Evolutionary conservation across 495 filamentous ascomycete genomes (phyloP).

Genomic region (Podospora fimiseda): DNA sequence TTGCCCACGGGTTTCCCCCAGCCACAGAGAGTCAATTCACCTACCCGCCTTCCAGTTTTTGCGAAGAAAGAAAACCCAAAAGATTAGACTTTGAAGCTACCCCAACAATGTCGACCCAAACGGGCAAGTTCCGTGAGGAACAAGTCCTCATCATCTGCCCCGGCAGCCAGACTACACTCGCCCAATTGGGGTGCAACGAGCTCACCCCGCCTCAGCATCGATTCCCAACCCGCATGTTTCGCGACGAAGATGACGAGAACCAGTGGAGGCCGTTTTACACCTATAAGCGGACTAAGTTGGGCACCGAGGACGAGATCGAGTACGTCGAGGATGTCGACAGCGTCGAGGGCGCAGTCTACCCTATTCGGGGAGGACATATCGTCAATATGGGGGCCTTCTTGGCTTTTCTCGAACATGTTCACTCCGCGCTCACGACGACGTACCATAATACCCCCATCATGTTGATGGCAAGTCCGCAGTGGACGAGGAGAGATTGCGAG

Average conservation of each 20-base stretch:
- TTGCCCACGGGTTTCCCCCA: background rate
- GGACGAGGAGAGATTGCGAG: slow-evolving; percentile 78
- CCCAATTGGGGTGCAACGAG: slow-evolving; percentile 87
- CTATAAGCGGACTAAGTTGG: slow-evolving; percentile 57
- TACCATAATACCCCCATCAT: slow-evolving; percentile 89
- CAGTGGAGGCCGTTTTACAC: slow-evolving; percentile 74
- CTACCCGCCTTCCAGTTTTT: too few relatives aligned
- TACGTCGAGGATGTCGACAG: slow-evolving; percentile 85
- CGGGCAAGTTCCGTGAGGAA: slow-evolving; percentile 49
- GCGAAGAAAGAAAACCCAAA: too few relatives aligned
- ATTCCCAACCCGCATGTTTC: slow-evolving; percentile 90
- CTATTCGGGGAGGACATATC: slow-evolving; percentile 72
- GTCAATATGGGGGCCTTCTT: slow-evolving; percentile 86
- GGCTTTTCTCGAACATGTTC: slow-evolving; percentile 79
- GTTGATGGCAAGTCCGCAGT: slow-evolving; percentile 76
- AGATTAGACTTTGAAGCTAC: too few relatives aligned
- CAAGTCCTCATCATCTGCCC: slow-evolving; percentile 75
- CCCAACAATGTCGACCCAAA: slow-evolving; percentile 41
- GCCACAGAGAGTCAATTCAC: too few relatives aligned
- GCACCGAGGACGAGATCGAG: slow-evolving; percentile 41
- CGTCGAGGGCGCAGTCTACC: slow-evolving; percentile 83
- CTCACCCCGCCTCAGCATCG: slow-evolving; percentile 79
- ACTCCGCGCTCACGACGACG: slow-evolving; percentile 77
- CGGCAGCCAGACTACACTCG: slow-evolving; percentile 87
- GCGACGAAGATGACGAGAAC: slow-evolving; percentile 66